Conservation (phyloP, 331 rosid genomes). For the Quercus tomentella region DNA sequence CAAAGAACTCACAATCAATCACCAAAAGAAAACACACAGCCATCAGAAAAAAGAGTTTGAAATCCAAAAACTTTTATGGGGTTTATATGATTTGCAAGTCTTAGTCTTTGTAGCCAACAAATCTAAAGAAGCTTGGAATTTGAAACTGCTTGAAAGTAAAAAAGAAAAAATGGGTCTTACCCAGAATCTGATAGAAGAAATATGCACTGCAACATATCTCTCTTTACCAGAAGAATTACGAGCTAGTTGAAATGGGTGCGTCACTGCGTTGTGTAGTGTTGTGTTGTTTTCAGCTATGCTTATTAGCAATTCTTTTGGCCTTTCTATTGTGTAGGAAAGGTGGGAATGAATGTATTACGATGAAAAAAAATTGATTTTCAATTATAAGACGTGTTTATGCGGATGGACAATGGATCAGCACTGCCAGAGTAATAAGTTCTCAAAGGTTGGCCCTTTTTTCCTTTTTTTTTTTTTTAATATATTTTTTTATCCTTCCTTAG, state of each 20-base stretch:
- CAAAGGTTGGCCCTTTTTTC: background rate
- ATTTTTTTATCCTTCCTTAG: too few species aligned
- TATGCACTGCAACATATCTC: conserved; percentile 85
- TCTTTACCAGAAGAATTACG: background rate
- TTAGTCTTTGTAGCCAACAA: background rate
- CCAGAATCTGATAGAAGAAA: conserved; percentile 95
- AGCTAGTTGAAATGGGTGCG: background rate
- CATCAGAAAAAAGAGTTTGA: background rate
- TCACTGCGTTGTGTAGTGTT: background rate
- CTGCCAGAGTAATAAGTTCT: background rate
- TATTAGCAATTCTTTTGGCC: background rate
- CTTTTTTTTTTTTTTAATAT: background rate
- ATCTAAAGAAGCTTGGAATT: background rate
- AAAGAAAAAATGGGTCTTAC: conserved; percentile 25
- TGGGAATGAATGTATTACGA: background rate
- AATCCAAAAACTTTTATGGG: background rate
- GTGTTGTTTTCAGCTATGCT: background rate
- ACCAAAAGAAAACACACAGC: background rate
- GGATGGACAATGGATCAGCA: background rate
- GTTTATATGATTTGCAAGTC: background rate
- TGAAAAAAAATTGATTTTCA: background rate
- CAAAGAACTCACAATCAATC: background rate
- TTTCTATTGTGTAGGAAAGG: background rate
- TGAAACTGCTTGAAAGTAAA: background rate
- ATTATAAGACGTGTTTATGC: too few species aligned